A percentile compares a stretch with the other conserved stretches of the same genome.
These are phyloP conservation scores for Ambrosia hybrid DNA, from an alignment of 140 eudicot species.

Conservation along the genomic window DNA sequence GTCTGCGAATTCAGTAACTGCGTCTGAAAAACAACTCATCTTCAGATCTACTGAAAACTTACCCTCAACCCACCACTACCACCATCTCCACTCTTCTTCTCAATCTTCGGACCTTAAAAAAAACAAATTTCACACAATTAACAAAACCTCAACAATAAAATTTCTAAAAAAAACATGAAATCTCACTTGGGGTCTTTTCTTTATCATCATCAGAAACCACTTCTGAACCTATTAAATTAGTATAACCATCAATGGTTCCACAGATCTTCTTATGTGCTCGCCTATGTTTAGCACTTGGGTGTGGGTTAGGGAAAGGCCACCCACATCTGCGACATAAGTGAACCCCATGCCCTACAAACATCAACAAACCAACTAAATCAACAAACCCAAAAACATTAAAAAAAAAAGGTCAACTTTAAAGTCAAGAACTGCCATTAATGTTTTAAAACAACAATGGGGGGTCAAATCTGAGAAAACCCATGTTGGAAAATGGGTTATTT, in stretches of 20 bases:
- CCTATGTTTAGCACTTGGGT: slow-evolving; percentile 80
- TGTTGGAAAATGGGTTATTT: slow-evolving; percentile 3
- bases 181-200: slow-evolving; percentile 61
- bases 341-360: slow-evolving; percentile 45
- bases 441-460: neutral
- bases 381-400: too few relatives aligned
- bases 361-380: neutral
- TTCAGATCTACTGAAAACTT: slow-evolving; percentile 59
- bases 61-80: slow-evolving; percentile 20
- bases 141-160: too few relatives aligned
- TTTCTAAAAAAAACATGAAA: neutral
- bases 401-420: neutral
- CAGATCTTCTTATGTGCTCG: slow-evolving; percentile 90
- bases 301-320: slow-evolving; percentile 90
- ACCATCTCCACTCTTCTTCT: neutral
- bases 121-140: neutral
- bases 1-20: slow-evolving; percentile 65
- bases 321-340: slow-evolving; percentile 74
- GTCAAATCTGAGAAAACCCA: neutral
- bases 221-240: slow-evolving; percentile 40
- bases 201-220: slow-evolving; percentile 58
- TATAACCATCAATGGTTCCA: slow-evolving; percentile 72
- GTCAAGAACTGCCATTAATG: slow-evolving; percentile 8
- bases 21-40: slow-evolving; percentile 79
- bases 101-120: slow-evolving; percentile 49